Evolutionary conservation across 192 early-diverging fungal species (phyloP).

Genomic region (Paraglomus brasilianum): DNA sequence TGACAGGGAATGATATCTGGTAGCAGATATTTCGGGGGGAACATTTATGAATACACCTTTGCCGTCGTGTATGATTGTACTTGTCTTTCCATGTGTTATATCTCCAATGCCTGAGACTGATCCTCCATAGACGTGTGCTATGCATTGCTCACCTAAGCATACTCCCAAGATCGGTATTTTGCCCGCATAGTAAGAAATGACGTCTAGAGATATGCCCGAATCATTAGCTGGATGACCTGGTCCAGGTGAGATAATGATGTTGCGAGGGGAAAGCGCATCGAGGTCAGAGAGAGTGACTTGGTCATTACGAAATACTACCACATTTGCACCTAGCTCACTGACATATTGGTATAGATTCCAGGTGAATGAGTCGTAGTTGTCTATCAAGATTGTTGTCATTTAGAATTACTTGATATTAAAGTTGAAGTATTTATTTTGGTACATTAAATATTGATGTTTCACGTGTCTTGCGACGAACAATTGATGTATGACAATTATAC

Average conservation of each 20-base stretch:
- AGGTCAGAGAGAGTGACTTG: constrained; percentile 86
- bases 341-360: constrained; percentile 99
- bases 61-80: constrained; percentile 86
- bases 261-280: constrained; percentile 77
- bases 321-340: constrained; percentile 85
- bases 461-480: no score
- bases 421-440: no score
- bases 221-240: constrained; percentile 91
- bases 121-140: constrained; percentile 95
- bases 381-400: constrained; percentile 68
- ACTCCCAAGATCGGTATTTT: constrained; percentile 96
- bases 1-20: constrained; percentile 96
- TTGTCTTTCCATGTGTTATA: constrained; percentile 97
- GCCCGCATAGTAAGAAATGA: constrained; percentile 85
- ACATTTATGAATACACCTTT: constrained; percentile 84
- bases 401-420: no score
- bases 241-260: constrained; percentile 96
- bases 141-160: constrained; percentile 97
- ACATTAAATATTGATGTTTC: no score
- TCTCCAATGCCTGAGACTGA: constrained; percentile 91
- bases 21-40: constrained; percentile 81
- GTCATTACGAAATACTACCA: constrained; percentile 92
- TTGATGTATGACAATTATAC: no score
- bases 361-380: constrained; percentile 99
- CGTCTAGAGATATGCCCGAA: constrained; percentile 88